phyloP scores from a whole-genome alignment of 306 rosid genomes.

The Sphenostylis stenocarpa region DNA sequence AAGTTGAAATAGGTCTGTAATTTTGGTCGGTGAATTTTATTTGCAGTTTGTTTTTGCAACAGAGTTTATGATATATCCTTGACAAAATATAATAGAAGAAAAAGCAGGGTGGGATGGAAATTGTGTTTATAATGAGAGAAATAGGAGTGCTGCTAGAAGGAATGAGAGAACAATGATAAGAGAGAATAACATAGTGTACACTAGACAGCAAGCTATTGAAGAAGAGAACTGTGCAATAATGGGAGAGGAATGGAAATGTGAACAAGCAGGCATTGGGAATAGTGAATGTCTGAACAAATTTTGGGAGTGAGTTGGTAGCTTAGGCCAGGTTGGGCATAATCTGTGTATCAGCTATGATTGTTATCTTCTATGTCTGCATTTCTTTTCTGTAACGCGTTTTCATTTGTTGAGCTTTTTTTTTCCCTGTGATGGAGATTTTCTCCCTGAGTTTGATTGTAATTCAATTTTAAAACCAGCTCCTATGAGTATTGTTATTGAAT shows the following conservation, averaged over 20 bases:
- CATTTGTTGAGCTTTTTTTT: background rate
- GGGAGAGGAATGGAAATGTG: background rate
- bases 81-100: background rate
- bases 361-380: constrained; percentile 21
- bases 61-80: background rate
- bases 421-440: background rate
- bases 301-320: background rate
- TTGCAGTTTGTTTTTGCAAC: constrained; percentile 10
- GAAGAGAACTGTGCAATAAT: background rate
- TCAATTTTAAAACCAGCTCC: background rate
- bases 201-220: background rate
- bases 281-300: background rate
- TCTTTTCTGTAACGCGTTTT: background rate
- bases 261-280: background rate
- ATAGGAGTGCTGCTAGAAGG: background rate
- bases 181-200: background rate
- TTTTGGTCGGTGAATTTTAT: constrained; percentile 27
- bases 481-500: constrained; percentile 17
- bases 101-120: background rate
- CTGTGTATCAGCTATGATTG: background rate
- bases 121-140: background rate
- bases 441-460: background rate
- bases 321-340: constrained; percentile 20
- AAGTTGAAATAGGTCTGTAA: constrained; percentile 84
- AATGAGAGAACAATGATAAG: background rate